Evolutionary conservation across 441 rosid species (phyloP), one percentile per base, ranked within the genome.

Genomic region (Populus hybrid): DNA sequence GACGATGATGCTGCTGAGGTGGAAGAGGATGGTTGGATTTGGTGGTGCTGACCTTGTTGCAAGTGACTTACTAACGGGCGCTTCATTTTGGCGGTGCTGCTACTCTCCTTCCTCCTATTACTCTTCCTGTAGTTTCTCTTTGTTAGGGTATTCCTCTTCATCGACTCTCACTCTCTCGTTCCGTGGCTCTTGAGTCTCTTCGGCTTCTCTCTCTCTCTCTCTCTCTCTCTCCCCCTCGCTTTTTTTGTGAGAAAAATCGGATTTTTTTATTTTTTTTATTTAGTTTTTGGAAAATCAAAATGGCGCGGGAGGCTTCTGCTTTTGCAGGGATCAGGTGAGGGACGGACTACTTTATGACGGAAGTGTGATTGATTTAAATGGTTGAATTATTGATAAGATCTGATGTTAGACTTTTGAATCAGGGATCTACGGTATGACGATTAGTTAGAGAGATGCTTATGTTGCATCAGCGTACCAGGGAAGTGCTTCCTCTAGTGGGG

Each of bases 291-390:
- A 32, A 80, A 73, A 81, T 79, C 64, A 76, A 90, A 81, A 76
- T 83, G 83, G 83, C 91, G 91, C 91, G 96, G 89, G 85, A 64
- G 54, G 54, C 69, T 61, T 77, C 72, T 67, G 35, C 24, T 70
- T 64, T 14, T 75, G 82, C 7, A 69, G 0, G 40, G 40, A 70
- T 90, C 89, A 30, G 32, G 8, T 28, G 76, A 1, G 4, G 11
- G 6, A 18, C 0, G 9, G 77, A 2, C 78, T 76, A 80, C 24
- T 2, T 69, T 82, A 35, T 46, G 46, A 38, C 12, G 12, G 46
- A 38, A 10, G 46, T 38, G 46, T 38, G 46, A 38, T 38, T 38
- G 46, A 38, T 38, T 10, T 38, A 38, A 2, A 12, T 38, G 46
- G 46, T 38, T 38, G 46, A 38, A 38, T 2, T 38, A 38, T 38